Evolutionary conservation across 2,329 filamentous ascomycete species (phyloP), one percentile per base, ranked within the genome.

Genomic region (Penicillium freii): DNA sequence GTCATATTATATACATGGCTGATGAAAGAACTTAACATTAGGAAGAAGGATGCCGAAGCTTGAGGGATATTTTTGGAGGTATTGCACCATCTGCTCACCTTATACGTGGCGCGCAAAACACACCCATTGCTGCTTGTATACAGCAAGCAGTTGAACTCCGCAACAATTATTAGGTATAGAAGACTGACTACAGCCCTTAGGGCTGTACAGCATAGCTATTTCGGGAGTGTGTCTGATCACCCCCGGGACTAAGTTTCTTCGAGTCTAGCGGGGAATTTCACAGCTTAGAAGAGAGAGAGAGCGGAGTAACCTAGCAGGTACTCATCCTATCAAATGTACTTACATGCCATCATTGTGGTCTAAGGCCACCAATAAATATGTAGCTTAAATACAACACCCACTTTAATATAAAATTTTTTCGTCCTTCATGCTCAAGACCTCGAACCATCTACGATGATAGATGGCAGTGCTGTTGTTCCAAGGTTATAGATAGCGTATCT

Each of bases 251-350:
- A 52, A 23, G 29, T 27, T 33, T 19, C 36, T 44, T 51, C 29
- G 49, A 44, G 39, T 11, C 39, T 51, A 51, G 49, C 29, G 49
- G 49, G 39, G 6, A 42, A 33, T 43, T 25, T 10, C 39, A 27
- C 21, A 39, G 27, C 25, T 13, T 10, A 17, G 8, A 33, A 25
- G n/a, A 19, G 15, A 31, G 15, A 31, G 29, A 45, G 39, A 52
- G 50, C 50, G 50, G 50, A 52, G 50, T 10, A 36, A 15, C 8
- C 29, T 36, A 46, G 29, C n/a, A 19, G 11, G 6, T 9, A 44
- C 19, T 51, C 49, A 11, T 44, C 50, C 50, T 52, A 52, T 52
- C 50, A 52, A 52, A 45, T n/a, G 29, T 27, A 19, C 13, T n/a
- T 27, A 27, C 29, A 33, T n/a, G 15, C 38, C 33, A 25, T 17